Base-by-base conservation (phyloP, 106 monocot species). In the Dendrobium chrysotoxum region DNA sequence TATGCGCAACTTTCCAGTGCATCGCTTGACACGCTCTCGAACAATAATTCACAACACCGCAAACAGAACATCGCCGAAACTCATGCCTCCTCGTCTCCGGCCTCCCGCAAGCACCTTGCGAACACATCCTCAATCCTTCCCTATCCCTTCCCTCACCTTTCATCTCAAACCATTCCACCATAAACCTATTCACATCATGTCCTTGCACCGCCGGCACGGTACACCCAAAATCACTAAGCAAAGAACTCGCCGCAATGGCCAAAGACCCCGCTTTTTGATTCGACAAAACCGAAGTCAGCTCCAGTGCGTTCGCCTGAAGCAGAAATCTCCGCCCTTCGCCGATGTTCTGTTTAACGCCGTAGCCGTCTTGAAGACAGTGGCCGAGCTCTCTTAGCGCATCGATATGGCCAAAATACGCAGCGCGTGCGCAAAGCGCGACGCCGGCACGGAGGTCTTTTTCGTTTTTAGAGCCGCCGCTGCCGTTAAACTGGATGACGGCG, bases 351-450 rank as follows among this genome's bases (percentile, higher is more conserved):
- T 77, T 47, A 23, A 83, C 80, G 17, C 85, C 88, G 72, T 88
- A 82, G 72, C 85, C 88, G 77, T 88, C 88, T 41, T 76, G 79
- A n/a, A 88, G 83, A 61, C 88, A 88, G 88, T 88, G 80, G 41
- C 88, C 88, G 35, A 80, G 77, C 85, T 88, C 88, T 7, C 88
- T 82, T 23, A 85, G 79, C 40, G 88, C 88, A 40, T 88, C 85
- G 61, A 88, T 74, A 82, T 82, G 82, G 55, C 88, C 88, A 46
- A 85, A 77, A 30, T 54, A 50, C 47, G 82, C 88, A 31, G 88
- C 85, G 28, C 83, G 82, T 4, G 85, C 80, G 82, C 82, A 84
- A 9, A 85, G 82, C 41, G 50, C 80, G 42, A 88, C 80, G n/a
- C 85, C 88, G 38, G 82, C 80, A 26, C 80, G 40, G 31, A 80